phyloP scores from a whole-genome alignment of 768 basidiomycete genomes.

The Panellus pusillus region DNA sequence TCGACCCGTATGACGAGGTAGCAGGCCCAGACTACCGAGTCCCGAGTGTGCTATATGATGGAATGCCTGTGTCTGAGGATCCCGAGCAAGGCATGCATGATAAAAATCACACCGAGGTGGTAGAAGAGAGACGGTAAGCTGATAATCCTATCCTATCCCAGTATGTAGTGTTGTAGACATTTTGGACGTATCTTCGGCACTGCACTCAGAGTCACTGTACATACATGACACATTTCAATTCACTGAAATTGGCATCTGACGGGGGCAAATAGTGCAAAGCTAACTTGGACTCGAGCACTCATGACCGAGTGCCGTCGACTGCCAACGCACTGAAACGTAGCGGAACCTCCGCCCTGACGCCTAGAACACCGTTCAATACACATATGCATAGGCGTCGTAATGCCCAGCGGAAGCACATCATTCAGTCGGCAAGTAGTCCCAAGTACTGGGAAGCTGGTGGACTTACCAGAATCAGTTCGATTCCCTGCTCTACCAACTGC shows the following conservation, averaged over 20 bases:
- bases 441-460: constrained; percentile 1
- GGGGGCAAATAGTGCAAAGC: too few species aligned
- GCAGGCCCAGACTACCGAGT: constrained; percentile 16
- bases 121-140: too few species aligned
- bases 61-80: constrained; percentile 7
- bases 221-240: too few species aligned
- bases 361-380: constrained; percentile 9
- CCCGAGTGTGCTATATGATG: constrained; percentile 13
- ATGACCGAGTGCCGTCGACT: background rate
- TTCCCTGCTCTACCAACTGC: constrained; percentile 67
- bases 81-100: constrained; percentile 4
- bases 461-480: constrained; percentile 52
- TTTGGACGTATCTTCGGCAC: too few species aligned
- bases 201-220: too few species aligned
- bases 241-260: too few species aligned
- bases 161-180: too few species aligned
- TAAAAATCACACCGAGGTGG: background rate
- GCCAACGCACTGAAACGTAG: background rate
- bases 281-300: too few species aligned
- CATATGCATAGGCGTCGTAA: constrained; percentile 61
- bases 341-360: constrained; percentile 25
- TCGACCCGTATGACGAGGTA: constrained; percentile 41
- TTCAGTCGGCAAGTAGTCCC: constrained; percentile 54
- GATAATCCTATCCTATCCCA: too few species aligned
- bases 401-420: constrained; percentile 70